Evolutionary conservation across 768 basidiomycete genomes (phyloP), one percentile per base, ranked within the genome.

Genomic region (Leccinum barrowsii): DNA sequence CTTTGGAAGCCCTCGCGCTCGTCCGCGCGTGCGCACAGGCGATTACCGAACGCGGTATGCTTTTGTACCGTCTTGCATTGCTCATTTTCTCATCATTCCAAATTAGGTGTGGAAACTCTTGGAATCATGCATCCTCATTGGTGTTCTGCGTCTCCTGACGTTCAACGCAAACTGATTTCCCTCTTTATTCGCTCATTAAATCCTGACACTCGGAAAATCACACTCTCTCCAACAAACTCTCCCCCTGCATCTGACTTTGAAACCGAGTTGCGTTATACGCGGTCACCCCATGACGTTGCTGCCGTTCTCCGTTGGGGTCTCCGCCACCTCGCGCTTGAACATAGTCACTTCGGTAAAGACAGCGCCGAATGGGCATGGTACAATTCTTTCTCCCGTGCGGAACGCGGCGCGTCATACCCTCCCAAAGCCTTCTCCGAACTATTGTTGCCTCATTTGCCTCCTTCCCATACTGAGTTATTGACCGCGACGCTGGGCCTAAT

Each of bases 41-140:
- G 54, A 88, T 92, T 52, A 73, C 78, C 40, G 77, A 84, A 48
- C 80, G 82, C 65, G 90, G 90, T 85, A 74, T 30, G 83, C 70
- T 4, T 42, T 28, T 15, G 8, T 28, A 6, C 61, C 46, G 22
- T 66, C 52, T 24, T 15, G 34, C 26, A 19, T 53, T 21, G 47
- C 19, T 65, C 30, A 60, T 32, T 30, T 1, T 30, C 63, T 60
- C 56, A 60, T 12, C 35, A 8, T 4, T 0, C 49, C 49, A 54
- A 50, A 50, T 59, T 59, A 92, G 90, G 90, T n/a, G 77, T 91
- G 52, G 89, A 91, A 69, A 85, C 86, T 4, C 84, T 89, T 49
- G 91, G 90, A 19, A 78, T 92, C 49, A 92, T 92, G 88, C 87
- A 88, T 65, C 89, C 91, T 5, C 87, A 92, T 69, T 92, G 88